phyloP scores from a whole-genome alignment of 768 basidiomycete species.

The Russula dissimulans region DNA sequence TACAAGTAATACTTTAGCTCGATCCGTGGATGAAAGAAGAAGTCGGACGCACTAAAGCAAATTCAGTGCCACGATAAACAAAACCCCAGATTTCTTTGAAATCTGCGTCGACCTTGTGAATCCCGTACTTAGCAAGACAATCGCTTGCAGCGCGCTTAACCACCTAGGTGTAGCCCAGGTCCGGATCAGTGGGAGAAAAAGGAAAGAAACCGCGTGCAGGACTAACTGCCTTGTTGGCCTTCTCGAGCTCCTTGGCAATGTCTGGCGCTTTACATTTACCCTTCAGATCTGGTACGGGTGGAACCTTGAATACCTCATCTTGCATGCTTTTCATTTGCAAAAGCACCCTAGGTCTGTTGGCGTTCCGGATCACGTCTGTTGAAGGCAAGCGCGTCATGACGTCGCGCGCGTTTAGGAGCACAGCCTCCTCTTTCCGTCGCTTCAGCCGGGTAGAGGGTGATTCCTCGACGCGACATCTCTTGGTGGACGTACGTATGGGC shows the following conservation, averaged over 20 bases:
- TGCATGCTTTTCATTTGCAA: slow-evolving; percentile 14
- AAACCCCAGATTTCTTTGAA: slow-evolving; percentile 22
- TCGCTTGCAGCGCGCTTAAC: slow-evolving; percentile 34
- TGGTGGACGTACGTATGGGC: slow-evolving; percentile 27
- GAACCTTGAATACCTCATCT: slow-evolving; percentile 20
- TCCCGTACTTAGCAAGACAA: slow-evolving; percentile 17
- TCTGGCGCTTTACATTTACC: slow-evolving; percentile 27
- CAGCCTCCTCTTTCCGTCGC: slow-evolving; percentile 25
- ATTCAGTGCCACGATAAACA: slow-evolving; percentile 20
- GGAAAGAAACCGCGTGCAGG: not conserved
- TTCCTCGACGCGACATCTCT: slow-evolving; percentile 22
- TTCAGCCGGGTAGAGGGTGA: slow-evolving; percentile 19
- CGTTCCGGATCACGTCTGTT: slow-evolving; percentile 14
- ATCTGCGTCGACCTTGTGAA: slow-evolving; percentile 18
- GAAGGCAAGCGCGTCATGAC: slow-evolving; percentile 33
- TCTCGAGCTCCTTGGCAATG: slow-evolving; percentile 39
- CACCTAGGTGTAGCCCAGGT: slow-evolving; percentile 22
- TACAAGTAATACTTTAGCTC: not conserved
- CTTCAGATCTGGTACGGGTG: slow-evolving; percentile 19
- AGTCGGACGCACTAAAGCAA: slow-evolving; percentile 19
- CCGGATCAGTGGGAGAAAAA: not conserved
- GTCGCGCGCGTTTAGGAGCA: slow-evolving; percentile 29
- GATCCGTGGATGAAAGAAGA: not conserved
- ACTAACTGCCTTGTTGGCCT: slow-evolving; percentile 52
- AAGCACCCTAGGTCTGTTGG: slow-evolving; percentile 18